Conservation (phyloP, 495 filamentous ascomycete genomes). For the Xylaria curta region DNA sequence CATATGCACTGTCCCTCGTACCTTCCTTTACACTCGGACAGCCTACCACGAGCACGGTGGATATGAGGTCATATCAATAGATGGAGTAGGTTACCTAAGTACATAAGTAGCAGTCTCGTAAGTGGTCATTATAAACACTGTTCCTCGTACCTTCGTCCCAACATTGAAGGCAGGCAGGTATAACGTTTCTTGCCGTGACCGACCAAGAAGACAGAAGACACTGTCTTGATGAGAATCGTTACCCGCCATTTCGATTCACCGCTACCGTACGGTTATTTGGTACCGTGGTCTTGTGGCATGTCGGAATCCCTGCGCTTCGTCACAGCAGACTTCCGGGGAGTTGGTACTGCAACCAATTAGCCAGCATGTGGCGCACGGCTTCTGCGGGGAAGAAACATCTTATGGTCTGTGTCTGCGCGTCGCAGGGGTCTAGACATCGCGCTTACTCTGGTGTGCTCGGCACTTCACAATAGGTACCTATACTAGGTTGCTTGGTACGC, state of each 20-base stretch:
- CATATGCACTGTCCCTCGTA: too few species aligned
- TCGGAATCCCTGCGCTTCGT: background rate
- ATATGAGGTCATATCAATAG: too few species aligned
- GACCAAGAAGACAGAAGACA: background rate
- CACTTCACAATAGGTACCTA: too few species aligned
- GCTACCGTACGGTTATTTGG: conserved; percentile 6
- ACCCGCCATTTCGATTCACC: conserved; percentile 18
- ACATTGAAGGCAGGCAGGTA: too few species aligned
- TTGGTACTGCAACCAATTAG: conserved; percentile 9
- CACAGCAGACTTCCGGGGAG: background rate
- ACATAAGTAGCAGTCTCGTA: too few species aligned
- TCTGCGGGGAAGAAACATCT: conserved; percentile 8
- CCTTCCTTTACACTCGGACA: too few species aligned
- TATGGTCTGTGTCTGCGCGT: background rate
- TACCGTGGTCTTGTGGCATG: conserved; percentile 6
- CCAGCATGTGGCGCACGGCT: background rate
- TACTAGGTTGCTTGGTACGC: too few species aligned
- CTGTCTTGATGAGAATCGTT: background rate
- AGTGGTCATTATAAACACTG: too few species aligned
- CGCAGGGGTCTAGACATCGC: background rate
- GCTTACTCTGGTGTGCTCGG: too few species aligned
- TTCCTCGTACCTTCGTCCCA: too few species aligned
- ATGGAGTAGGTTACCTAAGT: too few species aligned
- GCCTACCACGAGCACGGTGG: too few species aligned
- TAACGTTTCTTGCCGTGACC: background rate